Conservation (phyloP, 345 rosid genomes). For the Salix udensis region DNA sequence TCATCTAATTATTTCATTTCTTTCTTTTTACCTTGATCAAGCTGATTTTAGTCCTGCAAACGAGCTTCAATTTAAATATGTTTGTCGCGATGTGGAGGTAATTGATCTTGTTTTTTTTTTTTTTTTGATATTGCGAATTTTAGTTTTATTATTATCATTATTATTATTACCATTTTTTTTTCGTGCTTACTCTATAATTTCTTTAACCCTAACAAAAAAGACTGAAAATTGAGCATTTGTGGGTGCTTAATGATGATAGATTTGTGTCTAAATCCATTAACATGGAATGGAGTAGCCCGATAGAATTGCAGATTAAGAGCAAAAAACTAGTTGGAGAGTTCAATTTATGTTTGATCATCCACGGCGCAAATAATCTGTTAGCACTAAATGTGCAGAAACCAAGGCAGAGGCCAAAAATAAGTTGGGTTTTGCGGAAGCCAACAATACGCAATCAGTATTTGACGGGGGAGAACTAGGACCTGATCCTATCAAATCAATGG, state of each 20-base stretch:
- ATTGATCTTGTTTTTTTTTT: background rate
- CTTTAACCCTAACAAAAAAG: background rate
- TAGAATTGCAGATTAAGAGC: background rate
- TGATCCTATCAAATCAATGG: conserved; percentile 40
- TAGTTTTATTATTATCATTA: too few relatives aligned
- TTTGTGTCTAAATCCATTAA: background rate
- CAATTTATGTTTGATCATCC: background rate
- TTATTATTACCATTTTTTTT: too few relatives aligned
- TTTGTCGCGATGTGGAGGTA: background rate
- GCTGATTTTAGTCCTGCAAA: background rate
- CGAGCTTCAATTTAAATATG: background rate
- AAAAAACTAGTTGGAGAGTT: background rate
- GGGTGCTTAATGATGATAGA: background rate
- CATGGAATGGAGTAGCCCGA: background rate
- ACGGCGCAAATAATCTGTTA: background rate
- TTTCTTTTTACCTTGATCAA: background rate
- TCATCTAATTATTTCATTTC: background rate
- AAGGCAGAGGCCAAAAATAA: conserved; percentile 32
- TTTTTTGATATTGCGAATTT: background rate
- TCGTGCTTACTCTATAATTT: background rate
- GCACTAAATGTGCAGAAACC: conserved; percentile 33
- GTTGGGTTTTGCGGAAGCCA: conserved; percentile 27
- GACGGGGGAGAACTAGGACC: conserved; percentile 31
- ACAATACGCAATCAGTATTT: conserved; percentile 19
- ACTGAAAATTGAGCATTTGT: background rate